phyloP scores from a whole-genome alignment of 352 stramenopile genomes.

The Paralagenidium karlingii region DNA sequence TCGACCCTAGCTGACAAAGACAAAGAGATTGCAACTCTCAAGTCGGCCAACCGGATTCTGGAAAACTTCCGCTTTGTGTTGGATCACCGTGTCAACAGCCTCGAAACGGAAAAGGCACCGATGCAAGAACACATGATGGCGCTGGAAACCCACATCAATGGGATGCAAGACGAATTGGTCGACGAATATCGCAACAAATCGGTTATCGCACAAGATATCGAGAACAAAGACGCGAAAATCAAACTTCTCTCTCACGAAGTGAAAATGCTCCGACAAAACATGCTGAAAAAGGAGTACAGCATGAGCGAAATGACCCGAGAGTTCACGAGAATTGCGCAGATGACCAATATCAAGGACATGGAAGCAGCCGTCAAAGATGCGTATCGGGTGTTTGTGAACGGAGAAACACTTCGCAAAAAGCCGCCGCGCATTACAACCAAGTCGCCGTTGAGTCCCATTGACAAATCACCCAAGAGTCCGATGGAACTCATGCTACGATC shows the following conservation, averaged over 20 bases:
- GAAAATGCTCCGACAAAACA: slow-evolving; percentile 53
- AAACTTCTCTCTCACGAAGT: slow-evolving; percentile 63
- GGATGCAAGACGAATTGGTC: slow-evolving; percentile 65
- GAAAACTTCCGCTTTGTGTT: slow-evolving; percentile 78
- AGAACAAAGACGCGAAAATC: slow-evolving; percentile 63
- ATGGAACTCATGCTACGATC: too few relatives aligned
- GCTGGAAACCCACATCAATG: slow-evolving; percentile 53
- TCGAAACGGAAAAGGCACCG: slow-evolving; percentile 56
- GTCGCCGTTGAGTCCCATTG: too few relatives aligned
- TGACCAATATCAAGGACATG: slow-evolving; percentile 71
- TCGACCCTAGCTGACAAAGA: slow-evolving; percentile 59
- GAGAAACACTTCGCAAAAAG: slow-evolving; percentile 50
- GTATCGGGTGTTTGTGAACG: slow-evolving; percentile 63
- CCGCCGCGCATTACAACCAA: too few relatives aligned
- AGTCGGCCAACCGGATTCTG: slow-evolving; percentile 62
- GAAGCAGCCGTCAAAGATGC: slow-evolving; percentile 68
- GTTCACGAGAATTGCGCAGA: slow-evolving; percentile 50
- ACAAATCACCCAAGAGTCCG: too few relatives aligned
- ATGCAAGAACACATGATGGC: slow-evolving; percentile 45
- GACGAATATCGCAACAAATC: slow-evolving; percentile 62
- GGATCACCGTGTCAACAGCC: slow-evolving; percentile 55
- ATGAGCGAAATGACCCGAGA: slow-evolving; percentile 73
- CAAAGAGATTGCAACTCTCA: slow-evolving; percentile 38
- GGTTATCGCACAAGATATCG: slow-evolving; percentile 39
- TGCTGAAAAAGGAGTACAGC: slow-evolving; percentile 67